These are phyloP conservation scores for Fusarium foetens DNA, from an alignment of 2,329 filamentous ascomycete species.

Conservation along the genomic window DNA sequence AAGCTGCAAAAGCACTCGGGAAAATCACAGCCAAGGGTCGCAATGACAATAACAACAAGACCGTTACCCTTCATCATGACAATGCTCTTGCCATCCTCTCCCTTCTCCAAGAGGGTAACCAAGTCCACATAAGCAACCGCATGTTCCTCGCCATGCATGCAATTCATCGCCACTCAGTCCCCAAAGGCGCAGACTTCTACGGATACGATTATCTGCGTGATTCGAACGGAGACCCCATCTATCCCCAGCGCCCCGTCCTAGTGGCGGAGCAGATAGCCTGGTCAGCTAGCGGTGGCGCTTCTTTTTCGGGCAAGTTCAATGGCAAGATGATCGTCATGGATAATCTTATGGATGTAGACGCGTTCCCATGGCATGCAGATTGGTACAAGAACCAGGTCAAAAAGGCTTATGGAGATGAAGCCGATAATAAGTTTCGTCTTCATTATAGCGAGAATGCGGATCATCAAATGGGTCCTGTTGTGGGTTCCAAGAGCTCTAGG, in stretches of 20 bases:
- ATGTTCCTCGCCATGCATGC: background rate
- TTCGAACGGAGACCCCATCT: fast-evolving
- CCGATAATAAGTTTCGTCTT: background rate
- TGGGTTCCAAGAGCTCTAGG: fast-evolving
- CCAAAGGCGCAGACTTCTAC: fast-evolving
- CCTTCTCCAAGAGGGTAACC: fast-evolving
- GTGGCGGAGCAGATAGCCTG: background rate
- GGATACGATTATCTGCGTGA: background rate
- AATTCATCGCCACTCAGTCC: fast-evolving
- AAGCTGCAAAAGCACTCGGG: fast-evolving
- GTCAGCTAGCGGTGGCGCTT: fast-evolving
- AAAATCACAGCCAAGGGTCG: fast-evolving
- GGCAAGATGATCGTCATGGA: background rate
- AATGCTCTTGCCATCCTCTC: fast-evolving
- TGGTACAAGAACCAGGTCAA: fast-evolving
- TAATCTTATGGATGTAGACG: background rate
- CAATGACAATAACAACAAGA: fast-evolving
- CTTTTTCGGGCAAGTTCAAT: background rate
- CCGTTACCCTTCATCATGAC: fast-evolving
- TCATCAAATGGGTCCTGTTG: background rate
- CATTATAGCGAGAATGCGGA: background rate
- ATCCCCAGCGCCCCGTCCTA: fast-evolving
- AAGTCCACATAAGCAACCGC: background rate
- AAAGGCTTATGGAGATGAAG: fast-evolving
- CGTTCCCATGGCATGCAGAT: background rate